A percentile compares a stretch with the other conserved stretches of the same genome.
Conservation (phyloP, 352 stramenopile genomes). For the Blastocystis sp. region DNA sequence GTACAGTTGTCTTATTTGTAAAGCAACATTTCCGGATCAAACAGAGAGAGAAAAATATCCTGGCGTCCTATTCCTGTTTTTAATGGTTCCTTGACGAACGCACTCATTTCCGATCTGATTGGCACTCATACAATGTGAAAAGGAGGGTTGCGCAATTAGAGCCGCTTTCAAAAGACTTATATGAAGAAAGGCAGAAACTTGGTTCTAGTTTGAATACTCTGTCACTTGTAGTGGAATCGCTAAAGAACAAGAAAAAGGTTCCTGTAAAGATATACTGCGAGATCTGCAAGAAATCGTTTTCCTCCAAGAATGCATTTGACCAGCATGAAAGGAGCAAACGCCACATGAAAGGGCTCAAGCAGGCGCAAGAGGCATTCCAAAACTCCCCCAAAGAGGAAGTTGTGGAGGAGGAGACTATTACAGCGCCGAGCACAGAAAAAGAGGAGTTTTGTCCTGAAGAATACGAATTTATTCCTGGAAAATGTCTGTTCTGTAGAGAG, state of each 20-base stretch:
- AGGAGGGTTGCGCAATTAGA: constrained; percentile 77
- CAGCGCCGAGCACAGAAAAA: neutral
- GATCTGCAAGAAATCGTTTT: constrained; percentile 77
- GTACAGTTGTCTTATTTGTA: constrained; percentile 36
- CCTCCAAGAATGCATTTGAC: constrained; percentile 73
- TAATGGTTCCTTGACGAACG: neutral
- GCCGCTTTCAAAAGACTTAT: constrained; percentile 74
- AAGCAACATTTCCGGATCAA: neutral
- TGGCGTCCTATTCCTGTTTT: neutral
- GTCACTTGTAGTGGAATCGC: constrained; percentile 68
- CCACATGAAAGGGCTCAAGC: constrained; percentile 77
- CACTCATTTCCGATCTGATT: constrained; percentile 49
- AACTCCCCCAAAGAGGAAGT: constrained; percentile 65
- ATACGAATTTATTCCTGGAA: constrained; percentile 3
- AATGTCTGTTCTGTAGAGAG: constrained; percentile 27
- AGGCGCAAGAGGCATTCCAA: constrained; percentile 66
- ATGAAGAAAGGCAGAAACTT: constrained; percentile 71
- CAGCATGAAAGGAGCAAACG: constrained; percentile 79
- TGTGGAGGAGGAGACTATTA: neutral
- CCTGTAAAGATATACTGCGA: constrained; percentile 67
- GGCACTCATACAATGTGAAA: constrained; percentile 76
- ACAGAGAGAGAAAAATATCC: constrained; percentile 60
- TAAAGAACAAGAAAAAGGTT: constrained; percentile 64
- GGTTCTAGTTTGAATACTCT: constrained; percentile 69
- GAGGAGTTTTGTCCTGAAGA: constrained; percentile 27